phyloP scores from a whole-genome alignment of 345 rosid species.

The Rhizophora mangle region DNA sequence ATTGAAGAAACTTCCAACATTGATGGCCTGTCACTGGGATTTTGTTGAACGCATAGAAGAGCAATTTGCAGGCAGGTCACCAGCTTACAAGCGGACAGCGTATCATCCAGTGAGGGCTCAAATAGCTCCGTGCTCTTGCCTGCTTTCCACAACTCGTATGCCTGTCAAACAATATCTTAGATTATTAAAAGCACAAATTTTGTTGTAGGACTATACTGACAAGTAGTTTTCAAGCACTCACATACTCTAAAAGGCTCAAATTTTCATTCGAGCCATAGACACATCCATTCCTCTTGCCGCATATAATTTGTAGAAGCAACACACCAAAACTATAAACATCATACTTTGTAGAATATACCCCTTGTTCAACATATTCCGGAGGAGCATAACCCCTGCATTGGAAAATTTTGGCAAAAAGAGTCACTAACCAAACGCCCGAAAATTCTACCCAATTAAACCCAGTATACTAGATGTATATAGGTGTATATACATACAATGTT shows the following conservation, averaged over 20 bases:
- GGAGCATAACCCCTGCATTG: conserved; percentile 41
- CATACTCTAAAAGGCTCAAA: conserved; percentile 23
- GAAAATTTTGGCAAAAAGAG: no score
- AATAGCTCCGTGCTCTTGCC: conserved; percentile 24
- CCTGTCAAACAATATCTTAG: conserved; percentile 10
- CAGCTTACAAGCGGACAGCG: conserved; percentile 16
- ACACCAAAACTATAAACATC: conserved; percentile 51
- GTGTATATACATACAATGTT: conserved; percentile 27
- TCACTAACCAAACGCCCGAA: no score
- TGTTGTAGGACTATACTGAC: background rate
- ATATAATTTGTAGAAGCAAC: conserved; percentile 39
- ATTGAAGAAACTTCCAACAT: background rate
- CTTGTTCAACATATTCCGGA: conserved; percentile 42
- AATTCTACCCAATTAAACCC: no score
- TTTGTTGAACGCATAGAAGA: conserved; percentile 32
- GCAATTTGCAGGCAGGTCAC: conserved; percentile 33
- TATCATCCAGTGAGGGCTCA: conserved; percentile 28
- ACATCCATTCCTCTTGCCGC: conserved; percentile 34
- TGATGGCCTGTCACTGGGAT: conserved; percentile 13
- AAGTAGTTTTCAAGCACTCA: conserved; percentile 8
- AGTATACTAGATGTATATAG: no score
- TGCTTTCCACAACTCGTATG: conserved; percentile 26
- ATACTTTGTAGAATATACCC: conserved; percentile 41
- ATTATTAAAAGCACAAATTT: background rate
- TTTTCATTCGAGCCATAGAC: conserved; percentile 23